Conservation (phyloP, 2,329 filamentous ascomycete species). For the Apiospora malaysiana region DNA sequence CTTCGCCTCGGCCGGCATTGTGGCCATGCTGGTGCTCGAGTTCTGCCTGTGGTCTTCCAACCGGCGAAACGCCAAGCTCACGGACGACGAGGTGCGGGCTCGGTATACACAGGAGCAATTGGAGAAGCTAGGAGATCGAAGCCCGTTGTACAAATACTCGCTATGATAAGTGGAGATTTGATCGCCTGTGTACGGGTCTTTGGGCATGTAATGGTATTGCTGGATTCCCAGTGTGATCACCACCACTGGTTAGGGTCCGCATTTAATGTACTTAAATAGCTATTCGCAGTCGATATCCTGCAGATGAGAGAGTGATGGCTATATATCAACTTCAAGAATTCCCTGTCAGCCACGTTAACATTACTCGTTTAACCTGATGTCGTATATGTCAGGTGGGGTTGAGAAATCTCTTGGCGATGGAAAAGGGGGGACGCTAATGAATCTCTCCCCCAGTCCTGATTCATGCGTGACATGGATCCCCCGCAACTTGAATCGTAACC, state of each 20-base stretch:
- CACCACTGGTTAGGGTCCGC: too few species aligned
- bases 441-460: not conserved
- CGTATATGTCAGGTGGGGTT: too few species aligned
- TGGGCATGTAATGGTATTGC: too few species aligned
- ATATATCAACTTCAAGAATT: too few species aligned
- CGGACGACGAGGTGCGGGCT: constrained; percentile 34
- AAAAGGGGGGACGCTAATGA: not conserved
- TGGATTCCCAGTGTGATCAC: too few species aligned
- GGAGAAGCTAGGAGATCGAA: constrained; percentile 39
- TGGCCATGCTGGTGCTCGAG: constrained; percentile 25
- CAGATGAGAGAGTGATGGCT: not conserved
- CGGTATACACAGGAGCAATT: constrained; percentile 39
- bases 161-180: not conserved
- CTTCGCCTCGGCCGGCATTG: constrained; percentile 31
- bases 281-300: not conserved
- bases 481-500: not conserved
- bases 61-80: constrained; percentile 32
- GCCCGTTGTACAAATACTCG: constrained; percentile 34
- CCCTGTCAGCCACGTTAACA: too few species aligned
- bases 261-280: not conserved
- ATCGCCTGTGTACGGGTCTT: not conserved
- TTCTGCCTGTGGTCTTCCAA: constrained; percentile 30
- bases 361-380: too few species aligned
- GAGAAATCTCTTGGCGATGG: not conserved
- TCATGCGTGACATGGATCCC: not conserved